phyloP scores from a whole-genome alignment of 2,329 filamentous ascomycete genomes.

The Albophoma yamanashiensis region DNA sequence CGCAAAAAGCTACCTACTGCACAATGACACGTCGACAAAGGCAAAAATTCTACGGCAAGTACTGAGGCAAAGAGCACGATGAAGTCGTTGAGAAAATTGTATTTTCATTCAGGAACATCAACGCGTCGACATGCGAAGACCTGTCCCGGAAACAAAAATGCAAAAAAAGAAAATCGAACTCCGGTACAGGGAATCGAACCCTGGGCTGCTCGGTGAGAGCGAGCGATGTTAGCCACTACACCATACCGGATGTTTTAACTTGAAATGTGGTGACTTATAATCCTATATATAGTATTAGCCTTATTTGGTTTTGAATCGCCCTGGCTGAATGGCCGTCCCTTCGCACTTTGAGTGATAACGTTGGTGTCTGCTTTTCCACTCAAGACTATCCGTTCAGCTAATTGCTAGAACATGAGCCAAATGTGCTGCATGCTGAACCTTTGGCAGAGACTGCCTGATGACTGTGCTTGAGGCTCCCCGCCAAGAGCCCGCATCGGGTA shows the following conservation, averaged over 20 bases:
- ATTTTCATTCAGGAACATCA: not conserved
- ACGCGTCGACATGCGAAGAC: not conserved
- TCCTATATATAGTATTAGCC: not conserved
- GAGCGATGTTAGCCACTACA: conserved; percentile 26
- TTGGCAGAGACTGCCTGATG: not conserved
- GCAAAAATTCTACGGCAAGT: not conserved
- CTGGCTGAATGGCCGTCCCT: too few species aligned
- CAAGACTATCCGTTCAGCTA: not conserved
- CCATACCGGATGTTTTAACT: conserved; percentile 17
- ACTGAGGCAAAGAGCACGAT: not conserved
- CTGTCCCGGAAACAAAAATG: not conserved
- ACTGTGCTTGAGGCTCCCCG: not conserved
- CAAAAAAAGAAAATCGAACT: conserved; percentile 6
- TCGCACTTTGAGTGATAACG: not conserved
- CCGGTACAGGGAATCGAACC: conserved; percentile 25
- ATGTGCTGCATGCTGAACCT: not conserved
- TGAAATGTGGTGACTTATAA: not conserved
- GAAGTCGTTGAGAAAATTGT: not conserved
- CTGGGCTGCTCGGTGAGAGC: conserved; percentile 25
- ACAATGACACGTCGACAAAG: not conserved
- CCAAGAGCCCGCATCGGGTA: not conserved
- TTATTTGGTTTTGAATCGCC: too few species aligned
- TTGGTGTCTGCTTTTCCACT: not conserved
- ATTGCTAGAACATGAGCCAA: too few species aligned
- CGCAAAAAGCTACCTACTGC: not conserved